Conservation (phyloP, 805 yeast genomes). For the Spathaspora passalidarum region DNA sequence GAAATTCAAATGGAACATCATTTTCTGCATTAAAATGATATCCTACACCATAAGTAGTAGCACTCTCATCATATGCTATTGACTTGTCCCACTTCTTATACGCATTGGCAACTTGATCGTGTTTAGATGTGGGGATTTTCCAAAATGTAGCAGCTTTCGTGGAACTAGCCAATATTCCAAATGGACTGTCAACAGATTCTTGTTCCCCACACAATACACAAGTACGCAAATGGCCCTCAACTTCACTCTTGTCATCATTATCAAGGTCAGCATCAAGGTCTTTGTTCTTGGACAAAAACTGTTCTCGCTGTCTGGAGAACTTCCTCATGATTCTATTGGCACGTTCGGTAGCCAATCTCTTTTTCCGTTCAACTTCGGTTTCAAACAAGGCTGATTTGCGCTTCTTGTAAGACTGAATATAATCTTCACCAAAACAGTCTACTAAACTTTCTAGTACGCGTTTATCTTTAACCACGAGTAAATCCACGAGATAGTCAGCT, state of each 20-base stretch:
- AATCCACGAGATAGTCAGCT: conserved; percentile 56
- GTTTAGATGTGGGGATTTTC: conserved; percentile 33
- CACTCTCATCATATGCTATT: conserved; percentile 14
- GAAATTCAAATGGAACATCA: conserved; percentile 12
- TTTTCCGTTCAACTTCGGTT: conserved; percentile 53
- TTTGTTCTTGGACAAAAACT: conserved; percentile 41
- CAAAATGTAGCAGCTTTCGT: conserved; percentile 49
- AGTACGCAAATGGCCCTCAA: conserved; percentile 22
- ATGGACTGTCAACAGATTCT: conserved; percentile 41
- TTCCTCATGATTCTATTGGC: conserved; percentile 60
- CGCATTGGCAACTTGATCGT: conserved; percentile 16
- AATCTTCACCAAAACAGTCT: conserved; percentile 56
- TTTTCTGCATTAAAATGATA: conserved; percentile 16
- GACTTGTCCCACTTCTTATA: conserved; percentile 22
- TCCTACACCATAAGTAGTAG: conserved; percentile 15
- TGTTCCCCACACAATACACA: conserved; percentile 64
- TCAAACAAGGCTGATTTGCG: conserved; percentile 43
- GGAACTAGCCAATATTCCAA: conserved; percentile 58
- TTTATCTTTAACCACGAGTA: conserved; percentile 47
- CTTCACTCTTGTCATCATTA: conserved; percentile 7
- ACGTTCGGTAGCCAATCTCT: conserved; percentile 57
- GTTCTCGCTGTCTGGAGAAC: conserved; percentile 53
- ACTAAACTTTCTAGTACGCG: conserved; percentile 49
- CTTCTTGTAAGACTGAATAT: conserved; percentile 47
- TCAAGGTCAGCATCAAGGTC: conserved; percentile 8